Base-by-base conservation (phyloP, 2,329 filamentous ascomycete species). In the Coleophoma eucalyptorum region DNA sequence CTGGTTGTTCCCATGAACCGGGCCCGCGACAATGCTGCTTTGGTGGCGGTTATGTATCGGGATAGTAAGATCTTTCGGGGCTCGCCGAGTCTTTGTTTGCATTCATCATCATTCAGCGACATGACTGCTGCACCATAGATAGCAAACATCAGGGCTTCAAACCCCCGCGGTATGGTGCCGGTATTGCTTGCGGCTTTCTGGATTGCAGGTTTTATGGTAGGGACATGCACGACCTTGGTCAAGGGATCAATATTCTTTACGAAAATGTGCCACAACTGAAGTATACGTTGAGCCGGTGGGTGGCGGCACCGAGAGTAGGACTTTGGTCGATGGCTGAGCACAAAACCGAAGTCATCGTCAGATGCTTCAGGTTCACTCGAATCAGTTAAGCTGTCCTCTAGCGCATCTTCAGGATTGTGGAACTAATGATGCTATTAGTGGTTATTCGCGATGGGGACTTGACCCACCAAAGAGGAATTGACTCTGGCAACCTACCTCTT, bases 241-340 rank as follows among this genome's bases (percentile, higher is more conserved):
- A 89, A 65, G 0, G 85, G 83, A 57, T 89, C 83, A 57, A 89
- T 79, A 58, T 87, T 87, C 54, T 81, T 78, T 47, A 87, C 74
- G 61, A 86, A 89, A 16, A 81, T 75, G 64, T 87, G 82, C 84
- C 85, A 89, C 35, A 84, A 69, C 57, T 82, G 78, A 53, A 81
- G 76, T 48, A 83, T 81, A 52, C 80, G 77, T 31, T 81, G 75
- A 34, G 76, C 43, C 21, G 5, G 44, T 52, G 56, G 74, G 73
- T 7, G 75, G 19, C 35, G 35, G 13, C 34, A 38, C 35, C 18
- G 48, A 35, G 49, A 34, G n/a, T 33, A 45, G 18, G 50, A 48
- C 16, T 6, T 38, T 19, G 49, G 46, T 35, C 48, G 48, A 15
- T 34, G 52, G 34, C 50, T 52, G 40, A 67, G 55, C 33, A 65